Percentiles rank a stretch among this genome's conserved stretches.
Evolutionary conservation across 1,139 yeast species (phyloP).

Genomic region (Eremothecium gossypii): DNA sequence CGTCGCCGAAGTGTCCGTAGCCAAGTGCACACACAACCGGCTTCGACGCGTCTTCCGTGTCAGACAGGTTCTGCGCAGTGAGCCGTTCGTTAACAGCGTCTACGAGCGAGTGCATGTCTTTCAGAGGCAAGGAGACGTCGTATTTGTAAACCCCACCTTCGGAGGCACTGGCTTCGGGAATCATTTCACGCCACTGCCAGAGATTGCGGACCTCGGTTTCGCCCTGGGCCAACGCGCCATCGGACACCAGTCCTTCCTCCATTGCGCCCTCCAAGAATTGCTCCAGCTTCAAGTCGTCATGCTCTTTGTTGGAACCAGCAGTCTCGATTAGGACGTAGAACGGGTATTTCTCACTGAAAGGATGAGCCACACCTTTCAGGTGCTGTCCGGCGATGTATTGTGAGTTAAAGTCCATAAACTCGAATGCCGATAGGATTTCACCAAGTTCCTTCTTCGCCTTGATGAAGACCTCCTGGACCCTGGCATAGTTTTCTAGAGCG

Average conservation of each 20-base stretch:
- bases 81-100: constrained; percentile 58
- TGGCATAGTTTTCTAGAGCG: constrained; percentile 72
- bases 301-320: constrained; percentile 83
- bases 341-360: constrained; percentile 73
- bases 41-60: constrained; percentile 50
- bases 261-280: constrained; percentile 71
- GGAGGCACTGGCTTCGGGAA: constrained; percentile 80
- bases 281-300: constrained; percentile 71
- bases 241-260: constrained; percentile 75
- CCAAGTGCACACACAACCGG: constrained; percentile 87
- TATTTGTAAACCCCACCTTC: constrained; percentile 94
- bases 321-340: constrained; percentile 90
- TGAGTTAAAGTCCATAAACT: constrained; percentile 80
- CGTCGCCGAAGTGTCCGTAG: constrained; percentile 92
- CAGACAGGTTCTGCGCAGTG: constrained; percentile 39
- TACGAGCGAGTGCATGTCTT: constrained; percentile 69
- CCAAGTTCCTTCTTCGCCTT: constrained; percentile 71
- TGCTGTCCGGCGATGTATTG: constrained; percentile 55
- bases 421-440: constrained; percentile 88
- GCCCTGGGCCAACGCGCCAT: constrained; percentile 94
- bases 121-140: constrained; percentile 78
- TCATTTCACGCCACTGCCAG: constrained; percentile 93
- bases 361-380: constrained; percentile 50
- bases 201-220: constrained; percentile 73
- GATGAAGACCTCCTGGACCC: constrained; percentile 73